Conservation (phyloP, 2,329 filamentous ascomycete species). For the Penicillium thymicola region DNA sequence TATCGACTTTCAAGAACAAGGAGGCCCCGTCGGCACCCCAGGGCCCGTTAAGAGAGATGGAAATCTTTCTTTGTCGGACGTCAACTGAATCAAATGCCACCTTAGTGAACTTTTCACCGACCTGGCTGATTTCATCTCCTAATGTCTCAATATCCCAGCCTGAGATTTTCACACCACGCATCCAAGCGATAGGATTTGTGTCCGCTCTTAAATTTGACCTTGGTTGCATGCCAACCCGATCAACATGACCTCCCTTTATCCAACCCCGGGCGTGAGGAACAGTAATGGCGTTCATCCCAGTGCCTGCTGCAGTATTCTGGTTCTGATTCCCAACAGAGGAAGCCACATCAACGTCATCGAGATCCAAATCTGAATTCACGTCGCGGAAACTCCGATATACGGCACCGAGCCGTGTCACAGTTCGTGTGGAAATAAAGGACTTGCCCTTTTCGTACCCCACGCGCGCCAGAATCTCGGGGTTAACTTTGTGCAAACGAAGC, state of each 20-base stretch:
- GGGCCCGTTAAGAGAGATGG: constrained; percentile 58
- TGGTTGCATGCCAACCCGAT: constrained; percentile 48
- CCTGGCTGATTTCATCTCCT: constrained; percentile 60
- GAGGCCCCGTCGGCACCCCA: constrained; percentile 54
- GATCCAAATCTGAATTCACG: constrained; percentile 57
- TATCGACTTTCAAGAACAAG: constrained; percentile 56
- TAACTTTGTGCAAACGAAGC: constrained; percentile 72
- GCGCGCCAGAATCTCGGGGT: constrained; percentile 60
- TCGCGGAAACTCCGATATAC: constrained; percentile 81
- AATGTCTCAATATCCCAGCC: constrained; percentile 54
- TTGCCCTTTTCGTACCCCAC: constrained; percentile 73
- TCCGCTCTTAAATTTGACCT: constrained; percentile 48
- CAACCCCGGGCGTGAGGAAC: constrained; percentile 52
- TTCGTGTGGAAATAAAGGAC: constrained; percentile 61
- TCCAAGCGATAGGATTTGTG: constrained; percentile 61
- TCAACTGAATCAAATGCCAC: constrained; percentile 59
- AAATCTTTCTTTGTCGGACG: constrained; percentile 51
- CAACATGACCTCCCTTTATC: constrained; percentile 47
- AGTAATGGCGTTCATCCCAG: constrained; percentile 50
- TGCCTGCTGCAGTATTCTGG: constrained; percentile 26
- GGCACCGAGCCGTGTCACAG: constrained; percentile 77
- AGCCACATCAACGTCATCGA: constrained; percentile 50
- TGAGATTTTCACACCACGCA: constrained; percentile 62
- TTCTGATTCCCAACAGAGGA: constrained; percentile 28
- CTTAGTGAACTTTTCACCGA: constrained; percentile 60